Evolutionary conservation across 2,329 filamentous ascomycete genomes (phyloP), one percentile per base, ranked within the genome.

Genomic region (Elsinoe ampelina): DNA sequence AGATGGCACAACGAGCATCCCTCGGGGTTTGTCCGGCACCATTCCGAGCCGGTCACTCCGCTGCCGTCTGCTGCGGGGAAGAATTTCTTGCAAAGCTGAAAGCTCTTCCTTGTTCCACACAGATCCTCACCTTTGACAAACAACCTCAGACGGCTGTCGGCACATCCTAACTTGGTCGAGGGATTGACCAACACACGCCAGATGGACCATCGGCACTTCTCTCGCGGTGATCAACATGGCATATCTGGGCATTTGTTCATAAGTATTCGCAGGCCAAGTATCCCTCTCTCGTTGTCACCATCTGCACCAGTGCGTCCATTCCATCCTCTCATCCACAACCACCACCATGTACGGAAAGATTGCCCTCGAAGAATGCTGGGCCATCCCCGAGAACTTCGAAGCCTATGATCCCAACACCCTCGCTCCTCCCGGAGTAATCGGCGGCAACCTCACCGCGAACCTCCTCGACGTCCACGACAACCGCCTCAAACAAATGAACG

Each of bases 401-500:
- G 32, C 48, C 48, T 52, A 52, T 22, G 48, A 52, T 19, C 48
- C 48, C n/a, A 52, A 52, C 30, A 52, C 48, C 15, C 48, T 52
- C 15, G 48, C 48, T 2, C 48, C 48, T 5, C 22, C 48, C 15
- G 48, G 48, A 5, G 48, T 52, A 1, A 52, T 52, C 17, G 48
- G 48, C 11, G 48, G 48, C 34, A 52, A 52, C 34, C 26, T 52
- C 12, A 52, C 48, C n/a, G 48, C 30, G 2, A 52, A 52, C 34
- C 48, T 52, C 22, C 48, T 52, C 2, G 48, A 52, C 26, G 34
- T 52, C 48, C 48, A 61, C 30, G 36, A 62, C 6, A 35, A 66
- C 11, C 64, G 69, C 20, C 61, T 71, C 20, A 47, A 47, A 8
- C 65, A 68, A 42, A 69, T 70, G 66, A 64, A 67, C 20, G 64